These are phyloP conservation scores for Nematocida ausubeli DNA, from an alignment of 371 early-diverging fungal genomes.

Conservation along the genomic window DNA sequence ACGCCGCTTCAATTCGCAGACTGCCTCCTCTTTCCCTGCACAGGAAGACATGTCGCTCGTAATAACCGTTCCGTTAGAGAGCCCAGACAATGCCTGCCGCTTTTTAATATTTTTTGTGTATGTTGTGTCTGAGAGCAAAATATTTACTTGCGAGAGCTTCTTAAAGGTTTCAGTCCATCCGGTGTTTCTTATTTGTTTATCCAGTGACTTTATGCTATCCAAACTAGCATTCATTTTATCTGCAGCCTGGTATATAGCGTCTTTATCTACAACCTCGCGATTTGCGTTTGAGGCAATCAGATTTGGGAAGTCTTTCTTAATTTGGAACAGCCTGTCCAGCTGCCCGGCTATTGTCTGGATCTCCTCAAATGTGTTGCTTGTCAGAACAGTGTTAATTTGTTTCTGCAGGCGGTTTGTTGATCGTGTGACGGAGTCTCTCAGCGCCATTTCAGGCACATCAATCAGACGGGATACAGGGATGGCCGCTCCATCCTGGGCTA, in stretches of 20 bases:
- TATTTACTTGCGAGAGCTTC: conserved; percentile 25
- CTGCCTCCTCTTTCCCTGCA: conserved; percentile 23
- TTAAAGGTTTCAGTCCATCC: conserved; percentile 11
- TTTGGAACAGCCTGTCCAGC: conserved; percentile 23
- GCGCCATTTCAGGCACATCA: conserved; percentile 24
- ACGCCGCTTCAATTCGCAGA: conserved; percentile 10
- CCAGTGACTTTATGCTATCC: conserved; percentile 11
- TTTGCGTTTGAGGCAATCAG: conserved; percentile 8
- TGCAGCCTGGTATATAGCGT: neutral
- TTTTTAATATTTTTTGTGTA: neutral
- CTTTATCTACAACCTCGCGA: neutral
- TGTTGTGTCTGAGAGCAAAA: neutral
- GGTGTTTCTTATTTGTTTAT: neutral
- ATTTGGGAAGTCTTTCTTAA: conserved; percentile 15
- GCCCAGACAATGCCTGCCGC: neutral
- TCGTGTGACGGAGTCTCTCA: neutral
- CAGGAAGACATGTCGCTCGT: conserved; percentile 20
- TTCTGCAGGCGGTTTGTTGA: neutral
- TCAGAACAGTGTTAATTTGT: conserved; percentile 17
- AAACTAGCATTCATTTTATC: conserved; percentile 8
- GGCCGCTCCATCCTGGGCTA: neutral
- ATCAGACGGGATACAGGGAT: neutral
- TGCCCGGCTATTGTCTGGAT: neutral
- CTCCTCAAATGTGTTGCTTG: conserved; percentile 11
- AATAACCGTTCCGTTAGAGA: conserved; percentile 1